Evolutionary conservation across 192 early-diverging fungal genomes (phyloP).

Genomic region (Mortierella alpina): DNA sequence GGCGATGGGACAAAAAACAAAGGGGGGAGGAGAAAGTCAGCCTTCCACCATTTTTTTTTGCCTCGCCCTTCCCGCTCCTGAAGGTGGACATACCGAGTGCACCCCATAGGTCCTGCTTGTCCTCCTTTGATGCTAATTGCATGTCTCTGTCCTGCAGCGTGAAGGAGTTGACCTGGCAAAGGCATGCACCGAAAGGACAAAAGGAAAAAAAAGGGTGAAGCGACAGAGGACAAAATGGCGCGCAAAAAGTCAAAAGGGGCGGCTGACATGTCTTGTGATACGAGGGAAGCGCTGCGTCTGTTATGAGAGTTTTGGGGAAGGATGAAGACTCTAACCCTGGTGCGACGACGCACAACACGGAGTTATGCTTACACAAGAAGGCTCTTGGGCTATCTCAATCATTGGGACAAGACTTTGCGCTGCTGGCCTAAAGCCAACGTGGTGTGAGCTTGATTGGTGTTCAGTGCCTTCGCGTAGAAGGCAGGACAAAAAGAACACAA

Average conservation of each 20-base stretch:
- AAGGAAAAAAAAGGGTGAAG: conserved; percentile 17
- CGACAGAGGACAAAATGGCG: conserved; percentile 1
- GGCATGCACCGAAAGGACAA: background rate
- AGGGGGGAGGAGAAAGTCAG: background rate
- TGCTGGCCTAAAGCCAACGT: too few relatives aligned
- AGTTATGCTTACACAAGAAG: too few relatives aligned
- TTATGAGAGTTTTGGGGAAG: too few relatives aligned
- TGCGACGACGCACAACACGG: too few relatives aligned
- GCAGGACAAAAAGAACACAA: too few relatives aligned
- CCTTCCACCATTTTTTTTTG: background rate
- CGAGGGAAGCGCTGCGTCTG: background rate
- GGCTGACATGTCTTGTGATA: conserved; percentile 37
- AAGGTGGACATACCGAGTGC: background rate
- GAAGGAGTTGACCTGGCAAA: background rate
- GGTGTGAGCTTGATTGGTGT: too few relatives aligned
- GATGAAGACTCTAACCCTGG: too few relatives aligned
- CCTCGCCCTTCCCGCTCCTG: background rate
- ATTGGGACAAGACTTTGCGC: too few relatives aligned
- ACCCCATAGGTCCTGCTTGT: too few relatives aligned
- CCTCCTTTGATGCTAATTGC: background rate
- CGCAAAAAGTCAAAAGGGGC: conserved; percentile 28
- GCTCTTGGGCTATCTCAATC: too few relatives aligned
- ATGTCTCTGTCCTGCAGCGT: background rate
- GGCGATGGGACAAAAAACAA: background rate
- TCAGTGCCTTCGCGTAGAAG: too few relatives aligned